phyloP scores from a whole-genome alignment of 495 filamentous ascomycete species.

The Penicillium nucicola region DNA sequence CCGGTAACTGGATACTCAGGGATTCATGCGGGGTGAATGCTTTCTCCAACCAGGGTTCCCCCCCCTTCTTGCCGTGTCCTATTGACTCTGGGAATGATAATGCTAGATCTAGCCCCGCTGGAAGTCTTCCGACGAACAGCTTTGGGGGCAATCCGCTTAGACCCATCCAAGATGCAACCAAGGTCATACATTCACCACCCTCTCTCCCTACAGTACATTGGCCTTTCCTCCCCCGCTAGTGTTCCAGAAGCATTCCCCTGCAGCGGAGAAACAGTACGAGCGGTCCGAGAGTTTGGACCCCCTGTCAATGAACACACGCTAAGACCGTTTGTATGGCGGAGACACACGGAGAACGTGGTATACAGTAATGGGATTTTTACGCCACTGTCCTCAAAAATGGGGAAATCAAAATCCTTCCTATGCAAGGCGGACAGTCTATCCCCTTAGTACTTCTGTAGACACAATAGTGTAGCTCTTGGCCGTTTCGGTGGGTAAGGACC shows the following conservation, averaged over 20 bases:
- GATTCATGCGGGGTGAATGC: neutral
- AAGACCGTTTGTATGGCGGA: neutral
- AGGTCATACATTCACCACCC: neutral
- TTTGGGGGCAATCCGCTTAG: neutral
- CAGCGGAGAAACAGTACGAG: neutral
- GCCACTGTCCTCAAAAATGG: neutral
- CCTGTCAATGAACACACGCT: neutral
- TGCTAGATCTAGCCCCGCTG: too few species aligned
- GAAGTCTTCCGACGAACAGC: neutral
- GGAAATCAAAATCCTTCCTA: neutral
- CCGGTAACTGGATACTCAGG: neutral
- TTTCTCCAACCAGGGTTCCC: neutral
- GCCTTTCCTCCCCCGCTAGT: conserved; percentile 1
- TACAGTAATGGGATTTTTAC: neutral
- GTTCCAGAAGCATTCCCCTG: conserved; percentile 22
- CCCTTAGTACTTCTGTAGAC: neutral
- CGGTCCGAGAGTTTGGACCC: neutral
- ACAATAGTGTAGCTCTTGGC: neutral
- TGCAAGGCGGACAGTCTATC: neutral
- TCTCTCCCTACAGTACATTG: too few species aligned
- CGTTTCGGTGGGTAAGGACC: conserved; percentile 6
- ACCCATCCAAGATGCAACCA: too few species aligned
- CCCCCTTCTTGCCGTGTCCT: neutral
- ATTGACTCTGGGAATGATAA: too few species aligned
- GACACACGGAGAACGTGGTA: neutral